These are phyloP conservation scores for Spongospora subterranea DNA, from an alignment of 208 protist genomes.

Conservation along the genomic window DNA sequence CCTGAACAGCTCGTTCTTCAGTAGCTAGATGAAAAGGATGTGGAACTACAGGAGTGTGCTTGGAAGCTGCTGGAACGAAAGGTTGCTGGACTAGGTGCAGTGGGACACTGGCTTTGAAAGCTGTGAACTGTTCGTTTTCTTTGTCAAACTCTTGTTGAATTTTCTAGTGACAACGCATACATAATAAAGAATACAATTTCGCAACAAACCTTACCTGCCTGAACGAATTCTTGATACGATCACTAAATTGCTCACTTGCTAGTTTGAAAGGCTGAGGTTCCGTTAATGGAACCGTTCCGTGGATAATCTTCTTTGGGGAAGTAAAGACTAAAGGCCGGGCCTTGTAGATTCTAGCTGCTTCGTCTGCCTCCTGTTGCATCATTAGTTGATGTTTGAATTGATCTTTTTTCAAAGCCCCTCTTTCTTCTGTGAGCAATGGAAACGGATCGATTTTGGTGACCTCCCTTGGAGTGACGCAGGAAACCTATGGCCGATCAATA, in stretches of 20 bases:
- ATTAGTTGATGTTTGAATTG: constrained; percentile 4
- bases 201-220: not conserved
- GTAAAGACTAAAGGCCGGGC: not conserved
- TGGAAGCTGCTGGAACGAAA: not conserved
- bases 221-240: not conserved
- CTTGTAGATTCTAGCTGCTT: not conserved
- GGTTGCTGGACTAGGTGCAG: constrained; percentile 19
- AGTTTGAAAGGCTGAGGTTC: constrained; percentile 19
- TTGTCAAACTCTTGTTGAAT: constrained; percentile 21
- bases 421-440: not conserved
- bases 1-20: constrained; percentile 33
- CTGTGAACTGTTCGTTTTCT: constrained; percentile 44
- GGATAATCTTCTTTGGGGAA: constrained; percentile 10
- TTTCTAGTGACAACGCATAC: not conserved
- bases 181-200: not conserved
- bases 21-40: constrained; percentile 35
- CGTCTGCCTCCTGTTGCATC: not conserved
- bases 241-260: not conserved
- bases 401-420: not conserved
- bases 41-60: constrained; percentile 34
- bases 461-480: not conserved
- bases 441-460: not conserved
- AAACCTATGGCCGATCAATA: not conserved
- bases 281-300: not conserved
- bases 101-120: constrained; percentile 2